Evolutionary conservation across 495 filamentous ascomycete species (phyloP), one percentile per base, ranked within the genome.

Genomic region (Aspergillus nanangensis): DNA sequence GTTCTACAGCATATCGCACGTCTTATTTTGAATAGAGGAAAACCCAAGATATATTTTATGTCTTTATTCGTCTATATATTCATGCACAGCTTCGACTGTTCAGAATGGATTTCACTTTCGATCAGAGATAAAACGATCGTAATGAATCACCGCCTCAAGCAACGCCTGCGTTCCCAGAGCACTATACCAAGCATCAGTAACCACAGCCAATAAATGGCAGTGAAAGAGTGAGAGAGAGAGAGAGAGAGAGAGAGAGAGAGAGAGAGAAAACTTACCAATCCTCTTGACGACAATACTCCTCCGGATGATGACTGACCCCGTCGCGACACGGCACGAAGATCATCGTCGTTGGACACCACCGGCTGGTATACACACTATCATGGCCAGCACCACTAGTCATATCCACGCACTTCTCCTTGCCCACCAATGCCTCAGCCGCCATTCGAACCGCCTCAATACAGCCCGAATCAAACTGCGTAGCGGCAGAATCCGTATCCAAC

Each of bases 291-390:
- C 70, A 77, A 47, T 76, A 81, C 58, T 84, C 81, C 4, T 57
- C 59, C 15, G 81, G 80, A 68, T 83, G 78, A 56, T 84, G 81
- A 41, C 76, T 80, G 32, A 84, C 66, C 4, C 81, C 81, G 52
- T 82, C 76, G 38, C 67, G 62, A 44, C 74, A 80, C 18, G 79
- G 79, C 15, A 83, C 78, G 52, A 85, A 84, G 19, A 83, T 80
- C 80, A 85, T 83, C 18, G 72, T 73, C 14, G 79, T 75, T 8
- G 80, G 79, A 47, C 70, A 76, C 34, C 68, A 63, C 50, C 70
- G 68, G 43, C 69, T 79, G 19, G 79, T 74, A 58, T 77, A 76
- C 4, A 79, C 79, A 35, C 60, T 74, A 44, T 88, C 86, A 58
- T 90, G 85, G 3, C 72, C 75, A 18, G 76, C 76, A 7, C 73